phyloP scores from a whole-genome alignment of 2,329 filamentous ascomycete genomes.

The Cyanodermella asteris region DNA sequence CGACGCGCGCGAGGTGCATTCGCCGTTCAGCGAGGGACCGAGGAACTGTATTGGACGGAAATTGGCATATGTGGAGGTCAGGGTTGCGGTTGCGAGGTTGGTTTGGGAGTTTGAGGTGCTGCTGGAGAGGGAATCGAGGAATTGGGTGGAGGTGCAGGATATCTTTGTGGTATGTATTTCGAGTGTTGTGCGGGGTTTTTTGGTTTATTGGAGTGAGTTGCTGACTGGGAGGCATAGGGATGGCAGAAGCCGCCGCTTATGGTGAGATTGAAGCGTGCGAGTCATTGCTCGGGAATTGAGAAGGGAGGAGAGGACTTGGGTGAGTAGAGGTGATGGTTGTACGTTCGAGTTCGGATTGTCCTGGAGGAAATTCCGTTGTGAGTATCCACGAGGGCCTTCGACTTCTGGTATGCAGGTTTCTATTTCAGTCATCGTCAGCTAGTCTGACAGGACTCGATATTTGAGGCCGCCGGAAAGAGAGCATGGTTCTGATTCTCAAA shows the following conservation, averaged over 20 bases:
- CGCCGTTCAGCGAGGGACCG: slow-evolving; percentile 23
- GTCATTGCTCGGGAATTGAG: too few species aligned
- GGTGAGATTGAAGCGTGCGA: slow-evolving; percentile 1
- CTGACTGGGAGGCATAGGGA: not conserved
- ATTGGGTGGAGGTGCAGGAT: slow-evolving; percentile 4
- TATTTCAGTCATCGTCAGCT: too few species aligned
- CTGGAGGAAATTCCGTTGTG: too few species aligned
- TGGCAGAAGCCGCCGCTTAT: slow-evolving; percentile 1
- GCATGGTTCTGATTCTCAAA: too few species aligned
- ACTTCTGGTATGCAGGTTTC: too few species aligned
- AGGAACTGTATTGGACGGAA: slow-evolving; percentile 29
- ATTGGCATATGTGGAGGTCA: slow-evolving; percentile 7
- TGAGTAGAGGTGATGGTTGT: too few species aligned
- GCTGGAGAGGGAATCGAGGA: not conserved
- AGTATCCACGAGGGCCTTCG: too few species aligned
- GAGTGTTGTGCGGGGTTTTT: not conserved
- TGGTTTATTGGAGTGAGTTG: slow-evolving; percentile 1
- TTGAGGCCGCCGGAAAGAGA: too few species aligned
- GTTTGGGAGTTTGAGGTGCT: slow-evolving; percentile 5
- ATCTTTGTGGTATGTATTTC: not conserved
- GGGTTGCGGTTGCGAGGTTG: slow-evolving; percentile 5
- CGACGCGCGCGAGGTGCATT: slow-evolving; percentile 28
- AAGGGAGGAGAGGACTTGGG: too few species aligned
- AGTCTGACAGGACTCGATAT: too few species aligned
- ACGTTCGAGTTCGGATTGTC: too few species aligned